A percentile compares a stretch with the other conserved stretches of the same genome.
Evolutionary conservation across 2,329 filamentous ascomycete genomes (phyloP).

Genomic region (Atkinsonella texensis): DNA sequence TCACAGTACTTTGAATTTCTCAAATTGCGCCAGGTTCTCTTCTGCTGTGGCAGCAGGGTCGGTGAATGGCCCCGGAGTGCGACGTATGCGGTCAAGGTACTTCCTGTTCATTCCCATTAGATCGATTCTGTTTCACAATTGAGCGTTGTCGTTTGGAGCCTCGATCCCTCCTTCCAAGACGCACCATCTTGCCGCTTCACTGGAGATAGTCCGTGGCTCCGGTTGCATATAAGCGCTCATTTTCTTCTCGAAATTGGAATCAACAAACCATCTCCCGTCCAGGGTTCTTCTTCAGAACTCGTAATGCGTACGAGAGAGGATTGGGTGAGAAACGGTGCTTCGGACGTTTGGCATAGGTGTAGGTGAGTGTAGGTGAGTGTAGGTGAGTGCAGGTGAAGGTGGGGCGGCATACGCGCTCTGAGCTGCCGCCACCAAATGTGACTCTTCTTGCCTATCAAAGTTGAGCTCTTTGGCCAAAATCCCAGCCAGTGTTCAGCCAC

Average conservation of each 20-base stretch:
- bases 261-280: neutral
- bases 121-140: neutral
- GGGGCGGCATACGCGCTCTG: conserved; percentile 12
- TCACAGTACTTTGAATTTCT: conserved; percentile 64
- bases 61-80: conserved; percentile 67
- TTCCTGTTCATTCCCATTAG: conserved; percentile 41
- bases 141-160: neutral
- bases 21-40: conserved; percentile 43
- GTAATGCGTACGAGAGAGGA: neutral
- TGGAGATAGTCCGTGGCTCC: conserved; percentile 5
- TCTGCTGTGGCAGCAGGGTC: conserved; percentile 46
- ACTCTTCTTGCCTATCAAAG: no score
- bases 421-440: neutral
- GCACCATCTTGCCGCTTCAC: conserved; percentile 25
- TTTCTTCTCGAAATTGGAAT: neutral
- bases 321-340: neutral
- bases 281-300: neutral
- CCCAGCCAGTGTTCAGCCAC: no score
- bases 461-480: no score
- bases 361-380: conserved; percentile 16
- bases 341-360: neutral
- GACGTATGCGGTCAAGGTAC: conserved; percentile 72
- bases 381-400: conserved; percentile 17
- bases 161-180: neutral
- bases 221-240: conserved; percentile 17